A percentile compares a stretch with the other conserved stretches of the same genome.
Conservation (phyloP, 768 basidiomycete genomes). For the Termitomyces sp. region DNA sequence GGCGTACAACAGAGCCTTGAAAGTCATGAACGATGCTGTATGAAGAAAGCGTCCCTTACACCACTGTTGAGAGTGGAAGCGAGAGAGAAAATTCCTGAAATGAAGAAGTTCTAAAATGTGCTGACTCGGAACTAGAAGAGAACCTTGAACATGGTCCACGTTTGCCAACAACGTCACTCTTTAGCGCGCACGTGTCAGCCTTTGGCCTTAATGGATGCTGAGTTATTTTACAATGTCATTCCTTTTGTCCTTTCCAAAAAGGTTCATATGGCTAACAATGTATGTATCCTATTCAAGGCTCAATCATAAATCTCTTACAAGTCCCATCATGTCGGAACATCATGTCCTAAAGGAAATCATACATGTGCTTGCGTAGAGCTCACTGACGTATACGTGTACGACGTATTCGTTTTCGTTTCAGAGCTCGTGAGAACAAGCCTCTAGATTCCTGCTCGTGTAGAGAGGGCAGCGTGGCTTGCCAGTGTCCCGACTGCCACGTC, state of each 20-base stretch:
- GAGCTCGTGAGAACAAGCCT: slow-evolving; percentile 35
- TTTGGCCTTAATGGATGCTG: not conserved
- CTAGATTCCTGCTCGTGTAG: slow-evolving; percentile 38
- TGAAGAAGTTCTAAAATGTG: not conserved
- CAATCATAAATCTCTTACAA: not conserved
- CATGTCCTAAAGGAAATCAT: not conserved
- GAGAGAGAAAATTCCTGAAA: not conserved
- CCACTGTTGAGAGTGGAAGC: slow-evolving; percentile 6
- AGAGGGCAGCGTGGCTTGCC: slow-evolving; percentile 42
- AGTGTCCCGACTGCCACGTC: slow-evolving; percentile 38
- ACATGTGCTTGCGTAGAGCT: not conserved
- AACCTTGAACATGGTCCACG: not conserved
- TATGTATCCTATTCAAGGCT: not conserved
- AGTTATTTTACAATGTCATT: not conserved
- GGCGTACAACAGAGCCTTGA: slow-evolving; percentile 71
- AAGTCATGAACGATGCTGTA: slow-evolving; percentile 39
- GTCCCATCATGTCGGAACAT: not conserved
- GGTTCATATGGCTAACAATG: not conserved
- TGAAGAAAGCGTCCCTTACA: not conserved
- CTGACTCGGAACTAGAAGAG: not conserved
- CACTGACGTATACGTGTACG: slow-evolving; percentile 1
- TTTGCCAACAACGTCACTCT: slow-evolving; percentile 5
- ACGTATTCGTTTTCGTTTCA: slow-evolving; percentile 12
- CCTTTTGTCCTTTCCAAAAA: not conserved
- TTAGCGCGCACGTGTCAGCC: not conserved